phyloP scores from a whole-genome alignment of 805 yeast genomes.

The Dipodascopsis uninucleata region DNA sequence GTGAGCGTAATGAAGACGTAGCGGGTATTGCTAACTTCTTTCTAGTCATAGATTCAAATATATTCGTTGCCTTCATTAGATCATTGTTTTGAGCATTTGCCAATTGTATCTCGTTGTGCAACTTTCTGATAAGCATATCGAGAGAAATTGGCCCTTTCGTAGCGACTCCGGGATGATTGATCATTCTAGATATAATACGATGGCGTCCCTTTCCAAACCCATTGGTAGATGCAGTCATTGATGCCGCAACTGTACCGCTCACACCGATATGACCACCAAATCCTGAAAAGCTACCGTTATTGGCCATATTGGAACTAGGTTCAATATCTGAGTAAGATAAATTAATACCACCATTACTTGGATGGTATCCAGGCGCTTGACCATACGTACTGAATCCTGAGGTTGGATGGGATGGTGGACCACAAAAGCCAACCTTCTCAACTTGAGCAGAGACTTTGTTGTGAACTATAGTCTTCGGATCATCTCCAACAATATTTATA shows the following conservation, averaged over 20 bases:
- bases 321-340: constrained; percentile 9
- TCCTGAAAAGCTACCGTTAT: neutral
- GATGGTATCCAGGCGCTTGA: neutral
- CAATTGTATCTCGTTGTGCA: constrained; percentile 18
- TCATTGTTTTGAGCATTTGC: constrained; percentile 19
- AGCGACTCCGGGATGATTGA: constrained; percentile 4
- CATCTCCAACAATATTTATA: constrained; percentile 61
- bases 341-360: constrained; percentile 4
- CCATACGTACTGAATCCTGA: neutral
- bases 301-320: constrained; percentile 3
- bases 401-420: neutral
- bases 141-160: constrained; percentile 25
- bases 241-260: constrained; percentile 12
- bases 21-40: neutral
- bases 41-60: constrained; percentile 17
- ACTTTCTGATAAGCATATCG: constrained; percentile 22
- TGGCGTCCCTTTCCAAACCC: constrained; percentile 13
- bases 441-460: constrained; percentile 81
- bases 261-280: neutral
- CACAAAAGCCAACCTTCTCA: constrained; percentile 51
- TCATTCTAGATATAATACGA: constrained; percentile 24
- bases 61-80: constrained; percentile 17
- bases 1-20: neutral
- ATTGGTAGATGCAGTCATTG: constrained; percentile 7
- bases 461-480: constrained; percentile 58